Base-by-base conservation (phyloP, 352 stramenopile genomes). In the Pythium sp. region DNA sequence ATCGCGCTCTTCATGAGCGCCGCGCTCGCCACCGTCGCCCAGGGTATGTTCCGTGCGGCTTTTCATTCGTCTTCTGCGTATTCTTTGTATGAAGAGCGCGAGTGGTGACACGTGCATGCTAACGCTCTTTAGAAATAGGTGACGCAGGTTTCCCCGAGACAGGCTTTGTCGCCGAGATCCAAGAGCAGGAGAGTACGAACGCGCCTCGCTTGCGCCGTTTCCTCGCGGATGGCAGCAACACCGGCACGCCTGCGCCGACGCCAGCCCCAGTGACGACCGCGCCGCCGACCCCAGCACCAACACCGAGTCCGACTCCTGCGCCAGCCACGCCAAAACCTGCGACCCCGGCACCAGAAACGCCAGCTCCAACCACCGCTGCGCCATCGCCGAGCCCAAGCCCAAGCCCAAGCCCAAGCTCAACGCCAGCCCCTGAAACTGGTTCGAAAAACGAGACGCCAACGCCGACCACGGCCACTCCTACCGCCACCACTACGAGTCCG, bases 1-100 rank as follows among this genome's bases (percentile, higher is more conserved):
- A 38, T 80, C 34, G 41, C 76, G 61, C 60, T 63, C 24, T 72
- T 71, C 51, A 38, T 59, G 36, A 63, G 77, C 28, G 69, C 67
- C 47, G 69, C 64, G 62, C 57, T 73, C 32, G 80, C 65, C 53
- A 49, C 68, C 12, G 51, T 75, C 71, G 51, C 62, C 0, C 70
- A 66, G 11, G 65, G 41, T 58, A 34, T 64, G 51, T 61, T 28
- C 36, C 9, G 3, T 30, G 7, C 3, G 20, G 5, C 26, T 18
- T 28, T 60, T 4, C 55, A 59, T 2, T 28, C 49, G 32, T 28
- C 20, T 11, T 59, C 49, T 34, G 24, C 24, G 24, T 26, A 26
- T 26, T 26, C 1, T 26, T n/a, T 62, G 32, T 62, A 26, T 66
- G 2, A 26, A 14, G 24, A 11, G 38, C 30, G 36, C 22, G 30